Conservation (phyloP, 129 eudicot species). For the Flaveria brownii region DNA sequence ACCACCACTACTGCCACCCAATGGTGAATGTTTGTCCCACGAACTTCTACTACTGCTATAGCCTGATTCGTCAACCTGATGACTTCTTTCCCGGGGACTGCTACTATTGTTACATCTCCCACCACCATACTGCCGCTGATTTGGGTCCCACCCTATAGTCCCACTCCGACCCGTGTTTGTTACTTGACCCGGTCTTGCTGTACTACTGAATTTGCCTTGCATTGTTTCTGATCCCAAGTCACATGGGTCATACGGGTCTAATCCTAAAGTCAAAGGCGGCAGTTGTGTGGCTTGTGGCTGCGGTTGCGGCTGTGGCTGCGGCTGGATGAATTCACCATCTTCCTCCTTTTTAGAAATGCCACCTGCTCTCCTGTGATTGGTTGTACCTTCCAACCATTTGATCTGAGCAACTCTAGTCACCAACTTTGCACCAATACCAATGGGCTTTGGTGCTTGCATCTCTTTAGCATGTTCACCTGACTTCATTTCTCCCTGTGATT, state of each 20-base stretch:
- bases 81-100: conserved; percentile 33
- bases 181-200: conserved; percentile 49
- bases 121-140: conserved; percentile 33
- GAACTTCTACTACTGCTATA: conserved; percentile 53
- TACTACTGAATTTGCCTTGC: conserved; percentile 35
- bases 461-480: conserved; percentile 17
- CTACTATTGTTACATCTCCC: conserved; percentile 36
- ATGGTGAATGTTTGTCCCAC: conserved; percentile 48
- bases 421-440: conserved; percentile 29
- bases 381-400: conserved; percentile 30
- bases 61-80: conserved; percentile 53
- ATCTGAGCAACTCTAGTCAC: conserved; percentile 33
- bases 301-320: conserved; percentile 8
- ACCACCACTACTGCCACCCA: conserved; percentile 29
- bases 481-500: conserved; percentile 12
- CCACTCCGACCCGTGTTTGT: conserved; percentile 39
- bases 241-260: conserved; percentile 38
- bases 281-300: background rate
- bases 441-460: conserved; percentile 21
- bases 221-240: conserved; percentile 33
- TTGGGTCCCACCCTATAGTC: conserved; percentile 37
- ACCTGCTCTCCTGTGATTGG: conserved; percentile 21
- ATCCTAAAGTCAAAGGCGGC: conserved; percentile 33
- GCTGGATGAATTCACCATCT: conserved; percentile 20
- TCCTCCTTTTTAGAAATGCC: conserved; percentile 18